These are phyloP conservation scores for Fusarium pininemorale DNA, from an alignment of 2,329 filamentous ascomycete genomes.

Conservation along the genomic window DNA sequence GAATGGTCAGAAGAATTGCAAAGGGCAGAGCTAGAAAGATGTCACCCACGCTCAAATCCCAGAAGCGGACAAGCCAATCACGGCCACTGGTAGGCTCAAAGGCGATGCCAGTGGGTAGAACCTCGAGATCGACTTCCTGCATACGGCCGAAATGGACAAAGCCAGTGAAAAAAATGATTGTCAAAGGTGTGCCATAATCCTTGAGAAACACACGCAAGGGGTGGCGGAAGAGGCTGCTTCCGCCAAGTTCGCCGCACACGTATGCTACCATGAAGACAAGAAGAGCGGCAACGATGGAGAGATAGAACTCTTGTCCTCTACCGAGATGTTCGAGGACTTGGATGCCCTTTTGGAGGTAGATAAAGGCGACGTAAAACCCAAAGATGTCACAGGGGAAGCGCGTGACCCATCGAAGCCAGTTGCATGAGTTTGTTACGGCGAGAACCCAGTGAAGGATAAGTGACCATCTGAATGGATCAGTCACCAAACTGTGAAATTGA, in stretches of 20 bases:
- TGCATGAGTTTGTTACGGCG: slow-evolving; percentile 86
- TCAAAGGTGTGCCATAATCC: slow-evolving; percentile 87
- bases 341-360: slow-evolving; percentile 91
- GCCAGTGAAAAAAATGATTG: slow-evolving; percentile 87
- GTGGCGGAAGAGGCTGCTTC: slow-evolving; percentile 76
- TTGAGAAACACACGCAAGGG: slow-evolving; percentile 84
- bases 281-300: slow-evolving; percentile 79
- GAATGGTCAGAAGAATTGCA: slow-evolving; percentile 80
- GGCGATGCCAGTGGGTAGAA: slow-evolving; percentile 77
- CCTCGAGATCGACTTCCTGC: slow-evolving; percentile 73
- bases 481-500: background rate
- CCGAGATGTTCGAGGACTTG: slow-evolving; percentile 84
- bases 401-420: slow-evolving; percentile 88
- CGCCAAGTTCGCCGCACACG: slow-evolving; percentile 75
- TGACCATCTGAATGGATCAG: slow-evolving; percentile 69
- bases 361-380: slow-evolving; percentile 91
- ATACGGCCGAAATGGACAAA: slow-evolving; percentile 90
- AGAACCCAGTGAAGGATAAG: slow-evolving; percentile 86
- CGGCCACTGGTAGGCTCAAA: slow-evolving; percentile 81
- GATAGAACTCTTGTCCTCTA: slow-evolving; percentile 73
- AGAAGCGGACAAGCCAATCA: slow-evolving; percentile 82
- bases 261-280: slow-evolving; percentile 83
- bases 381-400: slow-evolving; percentile 94
- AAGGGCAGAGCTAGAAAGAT: slow-evolving; percentile 90
- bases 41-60: slow-evolving; percentile 76